Evolutionary conservation across 139 green algal species (phyloP), one percentile per base, ranked within the genome.

Genomic region (Coelastrella sp.): DNA sequence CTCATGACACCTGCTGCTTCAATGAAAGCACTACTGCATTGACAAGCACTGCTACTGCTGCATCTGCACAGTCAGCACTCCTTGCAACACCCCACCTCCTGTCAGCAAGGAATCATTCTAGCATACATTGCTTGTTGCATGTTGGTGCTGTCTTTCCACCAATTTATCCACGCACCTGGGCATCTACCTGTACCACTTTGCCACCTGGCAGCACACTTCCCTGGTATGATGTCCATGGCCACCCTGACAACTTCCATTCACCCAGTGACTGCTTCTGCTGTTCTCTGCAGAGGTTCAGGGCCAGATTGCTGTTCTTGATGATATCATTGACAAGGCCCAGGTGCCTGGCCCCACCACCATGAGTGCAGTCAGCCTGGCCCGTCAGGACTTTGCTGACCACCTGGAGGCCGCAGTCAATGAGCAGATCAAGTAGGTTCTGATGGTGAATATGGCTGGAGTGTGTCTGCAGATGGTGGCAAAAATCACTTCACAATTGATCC

Each of bases 331-430:
- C n/a, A 40, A 74, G 6, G 21, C 17, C 7, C 15, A 27, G 23
- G 32, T 81, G 27, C 73, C 73, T 15, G 85, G 89, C 37, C 92
- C 92, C 23, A 93, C 92, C 25, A 88, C 89, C 78, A 32, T 67
- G 5, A 59, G 40, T 19, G 75, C 57, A 40, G 76, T 92, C 17
- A 96, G 92, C 23, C 94, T 97, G 38, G 96, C 92, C 0, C 90
- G 96, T 3, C 89, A 94, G 25, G 88, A 93, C 68, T 99, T 94
- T 88, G 50, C 62, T 19, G 53, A 60, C 23, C 34, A 43, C 5
- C 78, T 89, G 68, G 96, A 98, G 89, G 93, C 94, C 0, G 96
- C 94, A 9, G 89, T 99, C 67, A 99, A 99, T 88, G 96, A 98
- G 87, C 96, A 99, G 82, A 98, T 99, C 91, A 99, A 98, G 95